Evolutionary conservation across 176 grass and related monocot genomes (phyloP).

Genomic region (Calamus simplicifolius): DNA sequence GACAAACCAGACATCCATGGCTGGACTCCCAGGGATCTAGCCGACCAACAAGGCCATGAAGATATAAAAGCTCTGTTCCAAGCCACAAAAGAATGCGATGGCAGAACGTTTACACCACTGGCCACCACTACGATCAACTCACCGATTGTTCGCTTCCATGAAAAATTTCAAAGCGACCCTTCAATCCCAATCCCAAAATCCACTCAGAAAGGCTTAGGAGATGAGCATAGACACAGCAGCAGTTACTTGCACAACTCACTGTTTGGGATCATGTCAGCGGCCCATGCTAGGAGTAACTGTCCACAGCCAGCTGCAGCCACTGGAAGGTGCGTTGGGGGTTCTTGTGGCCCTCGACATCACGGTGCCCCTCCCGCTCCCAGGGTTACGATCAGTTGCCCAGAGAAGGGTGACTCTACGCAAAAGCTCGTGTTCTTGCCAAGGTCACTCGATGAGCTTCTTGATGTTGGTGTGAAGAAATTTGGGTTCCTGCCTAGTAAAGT

Average conservation of each 20-base stretch:
- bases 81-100: constrained; percentile 9
- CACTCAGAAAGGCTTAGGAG: constrained; percentile 12
- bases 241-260: constrained; percentile 89
- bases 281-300: constrained; percentile 14
- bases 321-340: constrained; percentile 9
- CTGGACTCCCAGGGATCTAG: constrained; percentile 58
- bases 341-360: neutral
- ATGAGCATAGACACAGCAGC: constrained; percentile 1
- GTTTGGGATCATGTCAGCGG: constrained; percentile 59
- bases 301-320: constrained; percentile 3
- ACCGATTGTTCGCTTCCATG: constrained; percentile 11
- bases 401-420: constrained; percentile 28
- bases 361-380: constrained; percentile 11
- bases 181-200: constrained; percentile 18
- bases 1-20: constrained; percentile 37
- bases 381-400: constrained; percentile 64
- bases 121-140: too few relatives aligned
- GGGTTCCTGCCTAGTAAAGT: constrained; percentile 39
- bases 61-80: constrained; percentile 63
- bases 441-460: constrained; percentile 59
- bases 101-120: too few relatives aligned
- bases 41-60: constrained; percentile 76
- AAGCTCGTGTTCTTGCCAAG: constrained; percentile 65
- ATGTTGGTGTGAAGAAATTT: constrained; percentile 54
- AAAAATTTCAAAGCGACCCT: constrained; percentile 62